Evolutionary conservation across 202 grass and related monocot species (phyloP), one percentile per base, ranked within the genome.

Genomic region (Zizania palustris): DNA sequence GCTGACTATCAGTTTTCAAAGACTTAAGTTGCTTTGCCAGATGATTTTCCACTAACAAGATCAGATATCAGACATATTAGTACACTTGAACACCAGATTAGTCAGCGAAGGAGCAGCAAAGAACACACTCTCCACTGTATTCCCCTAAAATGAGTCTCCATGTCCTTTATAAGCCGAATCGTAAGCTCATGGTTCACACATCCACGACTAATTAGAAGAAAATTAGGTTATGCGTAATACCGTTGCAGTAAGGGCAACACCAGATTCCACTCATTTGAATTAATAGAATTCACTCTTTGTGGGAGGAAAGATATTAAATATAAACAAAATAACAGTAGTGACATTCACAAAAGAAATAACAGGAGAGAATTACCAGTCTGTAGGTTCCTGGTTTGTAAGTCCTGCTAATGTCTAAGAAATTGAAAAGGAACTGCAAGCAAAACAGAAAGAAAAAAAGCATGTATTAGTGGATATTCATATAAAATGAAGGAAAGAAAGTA

Each of bases 401-500:
- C 78, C 75, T 88, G 53, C 89, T 87, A 63, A 93, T 37, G 44
- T 99, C 96, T 48, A 99, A 85, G 60, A 93, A 99, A 90, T 99
- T 75, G 84, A 95, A 95, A 87, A 99, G 85, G 60, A 80, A 84
- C 96, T 99, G 91, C 85, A 78, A 72, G 66, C 6, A 85, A 81
- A 82, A 20, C 56, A 34, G 72, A 34, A 69, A 60, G 37, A 62
- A 56, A 84, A 84, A 34, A 75, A 67, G 1, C 42, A 85, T 19
- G 7, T 60, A 65, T 74, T 63, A 88, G 54, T 64, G 63, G 12
- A 19, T 55, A 7, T 55, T n/a, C 6, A 20, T n/a, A 55, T 54
- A 55, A 19, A 20, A 20, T 2, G 51, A 55, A 19, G 7, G n/a
- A 9, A 7, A 55, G n/a, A 55, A 55, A 55, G n/a, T 55, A 55